phyloP scores from a whole-genome alignment of 2,329 filamentous ascomycete genomes.

The Fusarium mundagurra region DNA sequence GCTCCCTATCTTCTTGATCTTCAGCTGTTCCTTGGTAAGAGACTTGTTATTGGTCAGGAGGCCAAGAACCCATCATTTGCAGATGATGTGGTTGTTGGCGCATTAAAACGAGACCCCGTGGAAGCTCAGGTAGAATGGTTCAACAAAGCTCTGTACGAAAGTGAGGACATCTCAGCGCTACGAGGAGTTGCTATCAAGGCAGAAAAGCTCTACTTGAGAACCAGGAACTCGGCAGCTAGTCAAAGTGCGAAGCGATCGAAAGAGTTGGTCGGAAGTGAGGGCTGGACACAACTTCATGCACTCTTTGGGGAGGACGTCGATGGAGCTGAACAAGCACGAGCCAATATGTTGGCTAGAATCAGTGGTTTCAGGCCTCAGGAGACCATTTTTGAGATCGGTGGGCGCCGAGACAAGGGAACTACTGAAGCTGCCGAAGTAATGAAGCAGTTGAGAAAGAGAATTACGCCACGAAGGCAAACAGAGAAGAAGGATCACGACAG shows the following conservation, averaged over 20 bases:
- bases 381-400: conserved; percentile 95
- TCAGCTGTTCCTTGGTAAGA: conserved; percentile 92
- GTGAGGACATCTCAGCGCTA: conserved; percentile 76
- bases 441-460: conserved; percentile 75
- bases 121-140: conserved; percentile 85
- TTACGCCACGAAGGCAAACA: conserved; percentile 65
- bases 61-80: conserved; percentile 74
- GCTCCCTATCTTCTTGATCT: conserved; percentile 92
- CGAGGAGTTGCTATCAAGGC: conserved; percentile 83
- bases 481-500: conserved; percentile 53
- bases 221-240: conserved; percentile 86
- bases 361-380: conserved; percentile 90
- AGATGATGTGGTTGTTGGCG: conserved; percentile 84
- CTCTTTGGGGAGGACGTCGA: conserved; percentile 79
- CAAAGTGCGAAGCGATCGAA: conserved; percentile 92
- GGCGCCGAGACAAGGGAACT: conserved; percentile 73
- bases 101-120: conserved; percentile 76
- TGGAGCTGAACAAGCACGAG: conserved; percentile 74
- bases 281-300: conserved; percentile 79
- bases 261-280: conserved; percentile 74
- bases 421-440: conserved; percentile 79
- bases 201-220: conserved; percentile 91
- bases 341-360: conserved; percentile 88
- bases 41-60: conserved; percentile 78
- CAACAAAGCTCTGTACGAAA: conserved; percentile 79